A percentile compares a stretch with the other conserved stretches of the same genome.
Evolutionary conservation across 1,284 basidiomycete genomes (phyloP).

Genomic region (Boletellus dicymbophilus): DNA sequence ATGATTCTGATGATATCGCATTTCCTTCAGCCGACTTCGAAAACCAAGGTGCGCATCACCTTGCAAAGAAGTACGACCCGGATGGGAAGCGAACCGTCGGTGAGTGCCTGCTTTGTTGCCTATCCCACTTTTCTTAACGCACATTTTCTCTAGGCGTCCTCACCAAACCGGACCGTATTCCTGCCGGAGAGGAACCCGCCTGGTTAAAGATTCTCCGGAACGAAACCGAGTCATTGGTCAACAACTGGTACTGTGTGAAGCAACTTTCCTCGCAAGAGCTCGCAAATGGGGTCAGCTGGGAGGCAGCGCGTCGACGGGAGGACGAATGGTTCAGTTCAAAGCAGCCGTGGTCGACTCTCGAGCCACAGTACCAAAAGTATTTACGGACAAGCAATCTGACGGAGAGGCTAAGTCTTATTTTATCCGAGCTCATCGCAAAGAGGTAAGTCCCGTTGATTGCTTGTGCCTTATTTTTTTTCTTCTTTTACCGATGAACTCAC

Average conservation of each 20-base stretch:
- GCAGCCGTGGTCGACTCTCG: conserved; percentile 57
- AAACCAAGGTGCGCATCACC: conserved; percentile 65
- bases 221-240: conserved; percentile 53
- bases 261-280: conserved; percentile 64
- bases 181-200: conserved; percentile 53
- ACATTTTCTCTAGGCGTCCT: conserved; percentile 57
- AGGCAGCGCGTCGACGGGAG: conserved; percentile 60
- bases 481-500: background rate
- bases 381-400: conserved; percentile 58
- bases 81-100: conserved; percentile 70
- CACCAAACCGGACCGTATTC: conserved; percentile 80
- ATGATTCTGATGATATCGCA: conserved; percentile 2
- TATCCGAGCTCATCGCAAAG: conserved; percentile 60
- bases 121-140: background rate
- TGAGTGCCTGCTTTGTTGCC: conserved; percentile 29
- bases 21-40: conserved; percentile 66
- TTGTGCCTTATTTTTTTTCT: background rate
- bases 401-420: conserved; percentile 50
- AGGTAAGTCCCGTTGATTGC: conserved; percentile 37
- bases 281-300: conserved; percentile 56
- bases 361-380: conserved; percentile 47
- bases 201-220: conserved; percentile 66
- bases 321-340: conserved; percentile 64
- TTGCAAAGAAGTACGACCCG: conserved; percentile 59
- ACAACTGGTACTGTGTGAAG: conserved; percentile 77